Percentiles rank a stretch among this genome's conserved stretches.
Conservation (phyloP, 371 early-diverging fungal genomes). For the Gilbertella persicaria region DNA sequence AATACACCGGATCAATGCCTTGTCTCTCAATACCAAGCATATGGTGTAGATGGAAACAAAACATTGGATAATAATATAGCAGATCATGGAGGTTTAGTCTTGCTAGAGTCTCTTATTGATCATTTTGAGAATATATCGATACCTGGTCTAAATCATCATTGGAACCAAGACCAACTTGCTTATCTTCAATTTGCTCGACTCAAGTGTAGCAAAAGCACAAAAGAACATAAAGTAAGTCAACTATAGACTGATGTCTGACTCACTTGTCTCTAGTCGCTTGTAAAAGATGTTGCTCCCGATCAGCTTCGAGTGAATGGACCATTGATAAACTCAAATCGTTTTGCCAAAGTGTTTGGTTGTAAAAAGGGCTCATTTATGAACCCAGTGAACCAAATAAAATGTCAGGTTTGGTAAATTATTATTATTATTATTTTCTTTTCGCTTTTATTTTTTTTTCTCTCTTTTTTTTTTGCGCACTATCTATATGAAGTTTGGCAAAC, state of each 20-base stretch:
- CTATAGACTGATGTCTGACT: background rate
- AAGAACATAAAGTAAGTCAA: slow-evolving; percentile 45
- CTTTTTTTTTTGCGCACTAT: background rate
- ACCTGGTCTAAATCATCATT: slow-evolving; percentile 50
- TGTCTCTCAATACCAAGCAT: slow-evolving; percentile 40
- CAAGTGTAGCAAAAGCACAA: slow-evolving; percentile 55
- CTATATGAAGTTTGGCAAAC: slow-evolving; percentile 77
- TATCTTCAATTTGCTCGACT: slow-evolving; percentile 59
- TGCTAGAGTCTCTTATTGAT: slow-evolving; percentile 2
- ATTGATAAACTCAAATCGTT: slow-evolving; percentile 63
- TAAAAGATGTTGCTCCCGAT: slow-evolving; percentile 45
- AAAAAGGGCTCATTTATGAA: slow-evolving; percentile 56
- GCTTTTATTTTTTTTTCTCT: slow-evolving; percentile 1
- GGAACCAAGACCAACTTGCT: slow-evolving; percentile 57
- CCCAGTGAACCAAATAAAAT: slow-evolving; percentile 45
- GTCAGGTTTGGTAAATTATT: slow-evolving; percentile 48
- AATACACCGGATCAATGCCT: slow-evolving; percentile 60
- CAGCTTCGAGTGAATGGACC: slow-evolving; percentile 69
- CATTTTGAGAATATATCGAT: background rate
- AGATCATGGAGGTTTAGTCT: slow-evolving; percentile 62
- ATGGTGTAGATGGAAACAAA: slow-evolving; percentile 56
- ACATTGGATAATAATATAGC: slow-evolving; percentile 76
- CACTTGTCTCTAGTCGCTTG: background rate
- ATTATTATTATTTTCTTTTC: background rate
- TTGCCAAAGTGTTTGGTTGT: slow-evolving; percentile 69